Conservation (phyloP, 2,329 filamentous ascomycete genomes). For the Aureobasidium sp. region DNA sequence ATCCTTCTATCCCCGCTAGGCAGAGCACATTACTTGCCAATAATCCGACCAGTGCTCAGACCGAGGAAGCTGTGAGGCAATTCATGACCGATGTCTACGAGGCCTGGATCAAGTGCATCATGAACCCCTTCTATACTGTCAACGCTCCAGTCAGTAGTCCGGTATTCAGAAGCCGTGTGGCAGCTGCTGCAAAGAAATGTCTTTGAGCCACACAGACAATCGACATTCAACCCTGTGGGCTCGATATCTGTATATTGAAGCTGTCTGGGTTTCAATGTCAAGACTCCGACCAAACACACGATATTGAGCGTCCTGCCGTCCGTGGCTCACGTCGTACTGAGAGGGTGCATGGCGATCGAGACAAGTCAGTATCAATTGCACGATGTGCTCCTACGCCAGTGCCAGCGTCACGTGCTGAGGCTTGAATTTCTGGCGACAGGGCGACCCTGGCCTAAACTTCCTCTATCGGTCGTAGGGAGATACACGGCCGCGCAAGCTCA, state of each 20-base stretch:
- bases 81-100: conserved; percentile 97
- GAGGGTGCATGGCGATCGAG: too few relatives aligned
- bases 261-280: neutral
- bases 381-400: neutral
- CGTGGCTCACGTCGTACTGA: too few relatives aligned
- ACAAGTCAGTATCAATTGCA: neutral
- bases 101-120: conserved; percentile 90
- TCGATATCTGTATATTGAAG: neutral
- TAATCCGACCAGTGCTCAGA: conserved; percentile 81
- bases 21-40: conserved; percentile 29
- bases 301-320: too few relatives aligned
- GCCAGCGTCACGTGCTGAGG: neutral
- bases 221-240: neutral
- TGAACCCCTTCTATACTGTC: conserved; percentile 90
- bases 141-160: conserved; percentile 82
- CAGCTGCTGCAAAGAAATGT: conserved; percentile 87
- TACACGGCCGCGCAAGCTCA: too few relatives aligned
- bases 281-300: neutral
- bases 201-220: conserved; percentile 41
- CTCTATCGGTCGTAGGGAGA: too few relatives aligned
- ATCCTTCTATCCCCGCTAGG: conserved; percentile 18
- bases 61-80: conserved; percentile 88
- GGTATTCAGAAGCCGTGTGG: conserved; percentile 73
- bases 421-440: neutral
- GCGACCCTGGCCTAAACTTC: neutral